Evolutionary conservation across 164 flowering plant genomes (phyloP).

Genomic region (Berberis vulgaris): DNA sequence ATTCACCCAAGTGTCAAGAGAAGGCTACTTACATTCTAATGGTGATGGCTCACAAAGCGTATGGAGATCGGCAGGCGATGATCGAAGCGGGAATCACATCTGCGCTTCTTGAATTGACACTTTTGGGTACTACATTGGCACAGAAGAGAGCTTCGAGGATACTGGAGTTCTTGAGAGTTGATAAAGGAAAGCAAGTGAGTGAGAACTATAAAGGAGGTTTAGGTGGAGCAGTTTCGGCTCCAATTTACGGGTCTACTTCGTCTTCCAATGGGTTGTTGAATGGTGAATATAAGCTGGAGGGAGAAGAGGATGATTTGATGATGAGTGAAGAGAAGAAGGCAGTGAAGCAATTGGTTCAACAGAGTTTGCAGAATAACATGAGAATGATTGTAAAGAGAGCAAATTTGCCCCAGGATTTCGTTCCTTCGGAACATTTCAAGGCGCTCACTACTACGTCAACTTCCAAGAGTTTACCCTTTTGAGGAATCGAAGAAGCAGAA

Average conservation of each 20-base stretch:
- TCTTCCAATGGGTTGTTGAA: slow-evolving; percentile 15
- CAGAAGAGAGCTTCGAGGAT: slow-evolving; percentile 95
- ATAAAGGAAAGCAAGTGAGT: slow-evolving; percentile 76
- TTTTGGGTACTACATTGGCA: slow-evolving; percentile 80
- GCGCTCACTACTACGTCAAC: slow-evolving; percentile 64
- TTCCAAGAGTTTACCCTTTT: slow-evolving; percentile 95
- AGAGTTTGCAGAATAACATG: slow-evolving; percentile 92
- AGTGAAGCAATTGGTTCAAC: slow-evolving; percentile 83
- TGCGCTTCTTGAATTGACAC: slow-evolving; percentile 72
- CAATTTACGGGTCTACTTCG: slow-evolving; percentile 52
- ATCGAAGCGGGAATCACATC: slow-evolving; percentile 70
- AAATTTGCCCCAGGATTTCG: slow-evolving; percentile 81
- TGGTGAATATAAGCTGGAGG: slow-evolving; percentile 15
- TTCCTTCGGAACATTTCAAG: slow-evolving; percentile 78
- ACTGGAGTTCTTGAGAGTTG: slow-evolving; percentile 65
- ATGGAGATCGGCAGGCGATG: slow-evolving; percentile 74
- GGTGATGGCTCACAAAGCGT: slow-evolving; percentile 92
- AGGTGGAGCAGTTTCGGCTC: slow-evolving; percentile 53
- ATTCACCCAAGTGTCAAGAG: slow-evolving; percentile 86
- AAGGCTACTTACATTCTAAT: slow-evolving; percentile 69
- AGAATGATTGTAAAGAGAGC: slow-evolving; percentile 84
- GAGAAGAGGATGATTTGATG: slow-evolving; percentile 23
- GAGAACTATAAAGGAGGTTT: slow-evolving; percentile 11
- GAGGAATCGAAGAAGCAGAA: slow-evolving; percentile 9
- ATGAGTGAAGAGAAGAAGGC: slow-evolving; percentile 89